Evolutionary conservation across 768 basidiomycete species (phyloP).

Genomic region (Boletus eberwhitei): DNA sequence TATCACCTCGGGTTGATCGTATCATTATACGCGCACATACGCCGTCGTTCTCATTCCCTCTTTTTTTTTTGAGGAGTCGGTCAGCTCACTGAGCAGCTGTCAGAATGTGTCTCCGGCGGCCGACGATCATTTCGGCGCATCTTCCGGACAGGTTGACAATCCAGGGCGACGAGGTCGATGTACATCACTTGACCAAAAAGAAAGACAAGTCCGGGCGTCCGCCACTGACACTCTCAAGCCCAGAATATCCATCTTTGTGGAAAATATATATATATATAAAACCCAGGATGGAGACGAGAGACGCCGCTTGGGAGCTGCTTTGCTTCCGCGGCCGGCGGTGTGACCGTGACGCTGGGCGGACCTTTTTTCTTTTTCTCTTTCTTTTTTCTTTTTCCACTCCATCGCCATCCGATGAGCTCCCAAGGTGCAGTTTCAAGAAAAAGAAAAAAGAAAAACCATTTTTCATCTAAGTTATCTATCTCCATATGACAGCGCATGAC

Average conservation of each 20-base stretch:
- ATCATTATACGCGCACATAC: conserved; percentile 8
- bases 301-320: background rate
- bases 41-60: background rate
- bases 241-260: background rate
- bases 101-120: background rate
- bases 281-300: background rate
- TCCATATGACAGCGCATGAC: background rate
- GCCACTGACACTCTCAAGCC: too few relatives aligned
- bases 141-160: background rate
- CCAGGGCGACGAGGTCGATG: background rate
- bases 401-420: conserved; percentile 3
- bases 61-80: background rate
- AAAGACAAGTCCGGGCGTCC: background rate
- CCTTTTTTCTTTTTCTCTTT: background rate
- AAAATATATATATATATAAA: too few relatives aligned
- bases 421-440: conserved; percentile 9
- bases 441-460: background rate
- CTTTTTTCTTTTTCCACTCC: background rate
- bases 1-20: conserved; percentile 12
- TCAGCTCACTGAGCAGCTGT: background rate
- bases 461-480: too few relatives aligned
- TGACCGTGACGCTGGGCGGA: background rate
- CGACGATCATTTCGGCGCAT: background rate
- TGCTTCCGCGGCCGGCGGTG: conserved; percentile 4
- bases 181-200: background rate